A percentile compares a stretch with the other conserved stretches of the same genome.
Conservation (phyloP, 1,284 basidiomycete genomes). For the Sanghuangporus baumii region DNA sequence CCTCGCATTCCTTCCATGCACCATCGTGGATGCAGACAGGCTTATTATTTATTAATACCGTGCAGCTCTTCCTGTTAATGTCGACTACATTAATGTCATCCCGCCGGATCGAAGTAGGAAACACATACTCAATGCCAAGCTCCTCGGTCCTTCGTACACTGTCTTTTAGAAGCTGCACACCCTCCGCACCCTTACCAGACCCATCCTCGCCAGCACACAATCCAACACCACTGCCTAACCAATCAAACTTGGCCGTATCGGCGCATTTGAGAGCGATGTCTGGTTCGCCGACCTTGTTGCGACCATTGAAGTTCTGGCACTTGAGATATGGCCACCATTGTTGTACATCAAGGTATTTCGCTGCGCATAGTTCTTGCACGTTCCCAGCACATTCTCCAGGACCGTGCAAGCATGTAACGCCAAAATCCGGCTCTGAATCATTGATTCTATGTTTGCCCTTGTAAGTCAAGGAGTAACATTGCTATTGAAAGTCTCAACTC, state of each 20-base stretch:
- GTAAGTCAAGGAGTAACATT: background rate
- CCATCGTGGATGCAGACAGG: slow-evolving; percentile 74
- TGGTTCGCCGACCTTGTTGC: slow-evolving; percentile 57
- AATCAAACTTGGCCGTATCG: slow-evolving; percentile 56
- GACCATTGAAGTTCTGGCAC: slow-evolving; percentile 73
- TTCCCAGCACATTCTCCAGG: slow-evolving; percentile 80
- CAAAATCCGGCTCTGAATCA: slow-evolving; percentile 57
- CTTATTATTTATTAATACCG: slow-evolving; percentile 66
- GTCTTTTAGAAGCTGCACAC: slow-evolving; percentile 51
- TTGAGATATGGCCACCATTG: slow-evolving; percentile 71
- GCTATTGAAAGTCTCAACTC: slow-evolving; percentile 25
- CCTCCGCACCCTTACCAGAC: slow-evolving; percentile 54
- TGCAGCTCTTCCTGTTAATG: slow-evolving; percentile 69
- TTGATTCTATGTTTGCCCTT: slow-evolving; percentile 47
- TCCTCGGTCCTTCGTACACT: slow-evolving; percentile 47
- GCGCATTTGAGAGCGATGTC: slow-evolving; percentile 67
- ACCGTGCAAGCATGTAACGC: slow-evolving; percentile 77
- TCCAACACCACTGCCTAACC: slow-evolving; percentile 56
- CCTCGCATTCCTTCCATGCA: slow-evolving; percentile 81
- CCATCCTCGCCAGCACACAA: slow-evolving; percentile 54
- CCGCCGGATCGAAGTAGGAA: background rate
- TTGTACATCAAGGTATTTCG: slow-evolving; percentile 45
- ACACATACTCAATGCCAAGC: slow-evolving; percentile 52
- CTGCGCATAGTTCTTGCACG: slow-evolving; percentile 77
- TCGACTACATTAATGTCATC: slow-evolving; percentile 4